Evolutionary conservation across 768 basidiomycete species (phyloP), one percentile per base, ranked within the genome.

Genomic region (Leccinum subgranulosum): DNA sequence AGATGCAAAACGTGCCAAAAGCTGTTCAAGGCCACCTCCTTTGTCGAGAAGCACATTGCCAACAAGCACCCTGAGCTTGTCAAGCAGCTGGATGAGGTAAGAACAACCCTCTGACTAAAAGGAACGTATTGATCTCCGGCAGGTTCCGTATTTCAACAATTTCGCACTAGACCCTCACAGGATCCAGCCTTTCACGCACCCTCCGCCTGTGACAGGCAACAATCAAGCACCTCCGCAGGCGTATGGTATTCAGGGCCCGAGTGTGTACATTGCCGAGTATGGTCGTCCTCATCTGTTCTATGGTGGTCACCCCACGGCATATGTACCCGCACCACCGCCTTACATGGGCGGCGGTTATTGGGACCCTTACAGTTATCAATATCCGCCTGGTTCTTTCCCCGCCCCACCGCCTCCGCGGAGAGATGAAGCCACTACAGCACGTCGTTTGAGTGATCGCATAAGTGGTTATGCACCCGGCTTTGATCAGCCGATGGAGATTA

Each of bases 1-100:
- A 82, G 97, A 61, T 99, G 97, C 78, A 96, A 92, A 78, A 87
- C 87, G 28, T 99, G 97, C 74, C 88, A 87, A 74, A 99, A 99
- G 77, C 80, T 98, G 21, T 99, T 99, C 86, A 95, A 95, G 72
- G 97, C 94, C 4, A 89, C 91, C 33, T 86, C 94, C 25, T 99
- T 98, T 74, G 91, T 98, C 49, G 93, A 96, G 76, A 98, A 98
- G 79, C 97, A 99, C 71, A 87, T 99, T 59, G 84, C 87, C 12
- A 93, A 95, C 71, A 98, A 98, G 72, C 97, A 99, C 70, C 78
- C 88, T 11, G 92, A 97, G 59, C 77, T 92, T 15, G 83, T 95
- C 57, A 90, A 88, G 63, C 76, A 80, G 51, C 83, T 98, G 17
- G 92, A 94, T 43, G 90, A 95, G 67, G 96, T 97, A 70, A 74